Evolutionary conservation across 75 land plant genomes (phyloP).

Genomic region (Sequoia sempervirens): DNA sequence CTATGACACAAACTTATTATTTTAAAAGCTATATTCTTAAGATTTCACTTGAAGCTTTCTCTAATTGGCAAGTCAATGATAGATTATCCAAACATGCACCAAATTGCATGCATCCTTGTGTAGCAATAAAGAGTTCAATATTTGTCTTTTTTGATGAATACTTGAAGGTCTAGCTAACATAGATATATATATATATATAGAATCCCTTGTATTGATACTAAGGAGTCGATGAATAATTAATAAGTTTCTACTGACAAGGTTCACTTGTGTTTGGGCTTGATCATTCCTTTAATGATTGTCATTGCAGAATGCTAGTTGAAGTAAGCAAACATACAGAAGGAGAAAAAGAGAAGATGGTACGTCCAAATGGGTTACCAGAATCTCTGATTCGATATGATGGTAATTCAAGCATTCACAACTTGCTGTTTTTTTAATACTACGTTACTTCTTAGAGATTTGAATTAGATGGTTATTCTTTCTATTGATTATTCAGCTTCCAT

Average conservation of each 20-base stretch:
- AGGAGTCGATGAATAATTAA: neutral
- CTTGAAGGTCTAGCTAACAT: neutral
- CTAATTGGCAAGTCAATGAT: neutral
- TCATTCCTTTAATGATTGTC: neutral
- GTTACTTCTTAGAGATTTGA: neutral
- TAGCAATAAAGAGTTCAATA: neutral
- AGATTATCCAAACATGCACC: neutral
- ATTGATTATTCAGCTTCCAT: neutral
- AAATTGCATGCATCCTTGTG: neutral
- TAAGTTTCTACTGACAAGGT: neutral
- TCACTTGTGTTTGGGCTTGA: neutral
- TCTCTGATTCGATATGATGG: slow-evolving; percentile 95
- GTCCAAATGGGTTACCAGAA: slow-evolving; percentile 88
- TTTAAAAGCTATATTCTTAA: neutral
- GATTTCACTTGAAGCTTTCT: neutral
- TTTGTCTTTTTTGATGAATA: neutral
- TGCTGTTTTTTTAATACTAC: neutral
- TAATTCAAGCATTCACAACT: slow-evolving; percentile 8
- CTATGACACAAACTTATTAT: neutral
- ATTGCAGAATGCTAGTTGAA: slow-evolving; percentile 95
- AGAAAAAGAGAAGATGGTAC: slow-evolving; percentile 50
- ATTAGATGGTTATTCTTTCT: neutral
- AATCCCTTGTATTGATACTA: neutral
- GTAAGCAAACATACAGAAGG: slow-evolving; percentile 98
- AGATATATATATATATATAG: neutral